Evolutionary conservation across 306 rosid genomes (phyloP), one percentile per base, ranked within the genome.

Genomic region (Neltuma alba): DNA sequence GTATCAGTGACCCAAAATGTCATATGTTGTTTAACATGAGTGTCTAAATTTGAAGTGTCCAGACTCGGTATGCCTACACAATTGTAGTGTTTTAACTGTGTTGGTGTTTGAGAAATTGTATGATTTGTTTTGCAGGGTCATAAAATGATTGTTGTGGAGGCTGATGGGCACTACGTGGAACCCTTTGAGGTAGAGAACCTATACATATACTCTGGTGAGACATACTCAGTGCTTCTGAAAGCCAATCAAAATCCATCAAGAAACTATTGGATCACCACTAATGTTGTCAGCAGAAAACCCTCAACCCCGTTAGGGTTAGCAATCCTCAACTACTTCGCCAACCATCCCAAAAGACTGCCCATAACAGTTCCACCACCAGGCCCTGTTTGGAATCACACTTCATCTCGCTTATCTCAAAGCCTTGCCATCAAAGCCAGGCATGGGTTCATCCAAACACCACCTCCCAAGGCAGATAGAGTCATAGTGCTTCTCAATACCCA

Each of bases 101-200:
- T 42, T 42, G 28, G 28, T 33, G 30, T 34, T 57, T 54, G 10
- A 27, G 60, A 71, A 31, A 1, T 72, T 72, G 9, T 16, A 11
- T 28, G 21, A 42, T 41, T 75, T 60, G 54, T 58, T 58, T 36
- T 75, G 79, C 52, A 78, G 86, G 79, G 79, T 73, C 86, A 83
- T 67, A 74, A 73, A 31, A 42, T 78, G 71, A 66, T 45, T 27
- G 77, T 83, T 18, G 86, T 83, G 23, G 83, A 83, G 68, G 83
- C 74, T 33, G 83, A 83, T 79, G 86, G 82, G 47, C 76, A 83
- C 41, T 83, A 83, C 47, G 83, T 83, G 34, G 68, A 79, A 42
- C 86, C 86, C 74, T 74, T 83, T 79, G 74, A 57, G n/a, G 78
- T 72, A 8, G 25, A 47, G 20, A 74, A 83, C 77, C 57, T 79